phyloP scores from a whole-genome alignment of 306 rosid genomes.

The apple (Malus domestica) region DNA sequence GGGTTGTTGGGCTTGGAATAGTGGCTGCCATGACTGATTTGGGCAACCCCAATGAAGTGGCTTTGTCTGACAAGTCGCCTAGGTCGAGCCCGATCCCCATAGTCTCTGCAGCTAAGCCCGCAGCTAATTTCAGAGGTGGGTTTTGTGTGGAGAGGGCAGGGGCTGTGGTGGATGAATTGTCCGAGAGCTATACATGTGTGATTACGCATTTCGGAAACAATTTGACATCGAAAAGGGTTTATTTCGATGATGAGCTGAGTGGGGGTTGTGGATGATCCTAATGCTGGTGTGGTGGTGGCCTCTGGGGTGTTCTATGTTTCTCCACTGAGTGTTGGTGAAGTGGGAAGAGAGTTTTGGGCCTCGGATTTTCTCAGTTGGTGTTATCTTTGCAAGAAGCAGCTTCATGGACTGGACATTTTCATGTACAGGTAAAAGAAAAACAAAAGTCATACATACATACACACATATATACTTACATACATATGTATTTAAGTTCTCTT shows the following conservation, averaged over 20 bases:
- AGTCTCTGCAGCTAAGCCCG: constrained; percentile 56
- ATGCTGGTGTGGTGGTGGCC: constrained; percentile 19
- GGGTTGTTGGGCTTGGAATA: constrained; percentile 60
- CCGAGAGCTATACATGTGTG: constrained; percentile 56
- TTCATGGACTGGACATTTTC: constrained; percentile 70
- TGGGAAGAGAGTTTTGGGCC: constrained; percentile 24
- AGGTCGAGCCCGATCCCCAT: constrained; percentile 49
- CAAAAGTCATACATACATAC: neutral
- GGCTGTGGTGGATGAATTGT: constrained; percentile 32
- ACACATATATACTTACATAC: neutral
- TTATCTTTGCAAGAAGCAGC: constrained; percentile 53
- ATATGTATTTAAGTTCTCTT: neutral
- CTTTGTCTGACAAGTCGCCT: constrained; percentile 21
- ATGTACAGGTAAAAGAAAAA: constrained; percentile 55
- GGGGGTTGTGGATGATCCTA: constrained; percentile 6
- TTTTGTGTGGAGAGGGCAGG: constrained; percentile 9
- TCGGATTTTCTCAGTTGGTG: constrained; percentile 50
- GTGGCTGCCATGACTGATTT: constrained; percentile 65
- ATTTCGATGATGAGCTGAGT: constrained; percentile 33
- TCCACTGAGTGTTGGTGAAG: constrained; percentile 34
- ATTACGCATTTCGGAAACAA: constrained; percentile 40
- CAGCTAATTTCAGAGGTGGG: constrained; percentile 51
- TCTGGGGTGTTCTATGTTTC: constrained; percentile 52
- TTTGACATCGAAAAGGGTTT: constrained; percentile 28
- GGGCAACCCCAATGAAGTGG: constrained; percentile 6